Percentiles rank a stretch among this genome's conserved stretches.
Conservation (phyloP, 2,329 filamentous ascomycete species). For the Paecilomyces niveus region DNA sequence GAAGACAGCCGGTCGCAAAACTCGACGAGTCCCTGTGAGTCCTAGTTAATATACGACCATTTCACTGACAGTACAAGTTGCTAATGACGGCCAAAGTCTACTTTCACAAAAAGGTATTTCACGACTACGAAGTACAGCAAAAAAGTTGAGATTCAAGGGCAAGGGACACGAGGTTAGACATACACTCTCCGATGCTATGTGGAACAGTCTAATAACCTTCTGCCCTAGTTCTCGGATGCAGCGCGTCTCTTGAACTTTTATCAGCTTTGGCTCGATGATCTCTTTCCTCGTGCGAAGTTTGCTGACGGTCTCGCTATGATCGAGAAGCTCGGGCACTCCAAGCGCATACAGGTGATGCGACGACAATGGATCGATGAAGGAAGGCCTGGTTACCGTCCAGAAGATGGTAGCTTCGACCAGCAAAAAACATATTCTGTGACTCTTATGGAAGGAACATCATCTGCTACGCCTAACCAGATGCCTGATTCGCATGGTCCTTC, state of each 20-base stretch:
- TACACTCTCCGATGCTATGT: slow-evolving; percentile 2
- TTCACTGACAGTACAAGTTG: slow-evolving; percentile 1
- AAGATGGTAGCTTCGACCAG: slow-evolving; percentile 3
- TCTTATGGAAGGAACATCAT: neutral
- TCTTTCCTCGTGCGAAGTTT: slow-evolving; percentile 93
- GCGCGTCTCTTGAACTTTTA: slow-evolving; percentile 79
- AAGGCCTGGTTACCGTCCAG: slow-evolving; percentile 21
- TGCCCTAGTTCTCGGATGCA: slow-evolving; percentile 69
- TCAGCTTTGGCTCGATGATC: slow-evolving; percentile 91
- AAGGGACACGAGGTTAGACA: slow-evolving; percentile 77
- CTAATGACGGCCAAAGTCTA: slow-evolving; percentile 47
- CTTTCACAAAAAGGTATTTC: slow-evolving; percentile 78
- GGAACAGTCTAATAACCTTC: neutral
- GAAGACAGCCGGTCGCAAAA: slow-evolving; percentile 70
- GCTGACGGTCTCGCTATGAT: slow-evolving; percentile 83
- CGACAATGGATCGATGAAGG: slow-evolving; percentile 77
- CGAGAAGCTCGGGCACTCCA: slow-evolving; percentile 86
- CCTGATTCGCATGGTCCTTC: neutral
- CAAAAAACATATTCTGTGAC: slow-evolving; percentile 6
- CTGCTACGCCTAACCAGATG: too few relatives aligned
- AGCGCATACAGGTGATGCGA: slow-evolving; percentile 65
- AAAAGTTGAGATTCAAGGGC: slow-evolving; percentile 72
- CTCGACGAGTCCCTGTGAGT: slow-evolving; percentile 70
- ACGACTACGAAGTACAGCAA: slow-evolving; percentile 65
- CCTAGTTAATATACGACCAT: neutral